phyloP scores from a whole-genome alignment of 176 grass and related monocot species.

The Raddia guianensis region DNA sequence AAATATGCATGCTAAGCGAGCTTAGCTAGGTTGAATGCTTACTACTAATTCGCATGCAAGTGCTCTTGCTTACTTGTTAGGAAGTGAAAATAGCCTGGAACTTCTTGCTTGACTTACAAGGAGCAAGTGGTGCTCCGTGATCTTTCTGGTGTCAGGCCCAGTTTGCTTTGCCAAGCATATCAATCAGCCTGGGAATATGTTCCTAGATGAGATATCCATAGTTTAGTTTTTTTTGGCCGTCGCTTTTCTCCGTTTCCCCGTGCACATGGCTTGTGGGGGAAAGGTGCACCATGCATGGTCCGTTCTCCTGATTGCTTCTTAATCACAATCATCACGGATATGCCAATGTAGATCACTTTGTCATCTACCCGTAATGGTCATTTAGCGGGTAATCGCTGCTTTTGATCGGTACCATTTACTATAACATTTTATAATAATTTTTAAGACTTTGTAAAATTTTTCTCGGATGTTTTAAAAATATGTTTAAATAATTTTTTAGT shows the following conservation, averaged over 20 bases:
- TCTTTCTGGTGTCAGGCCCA: neutral
- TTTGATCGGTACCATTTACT: neutral
- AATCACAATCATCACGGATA: neutral
- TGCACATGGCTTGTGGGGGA: slow-evolving; percentile 43
- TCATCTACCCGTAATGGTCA: neutral
- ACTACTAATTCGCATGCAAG: too few relatives aligned
- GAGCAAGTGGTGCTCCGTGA: neutral
- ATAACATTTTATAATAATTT: too few relatives aligned
- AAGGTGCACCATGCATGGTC: neutral
- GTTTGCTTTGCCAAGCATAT: neutral
- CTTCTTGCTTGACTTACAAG: neutral
- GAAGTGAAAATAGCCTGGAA: neutral
- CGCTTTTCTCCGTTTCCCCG: neutral
- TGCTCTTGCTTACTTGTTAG: too few relatives aligned
- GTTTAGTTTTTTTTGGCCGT: neutral
- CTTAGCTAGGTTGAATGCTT: too few relatives aligned
- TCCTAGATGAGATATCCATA: neutral
- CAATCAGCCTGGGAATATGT: neutral
- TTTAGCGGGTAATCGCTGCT: neutral
- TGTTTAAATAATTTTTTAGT: too few relatives aligned
- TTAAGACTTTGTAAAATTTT: too few relatives aligned
- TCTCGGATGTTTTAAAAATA: too few relatives aligned
- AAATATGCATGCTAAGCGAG: too few relatives aligned
- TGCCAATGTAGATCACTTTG: neutral
- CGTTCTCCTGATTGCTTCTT: neutral